Conservation (phyloP, 2,329 filamentous ascomycete species). For the Fusarium avenaceum region DNA sequence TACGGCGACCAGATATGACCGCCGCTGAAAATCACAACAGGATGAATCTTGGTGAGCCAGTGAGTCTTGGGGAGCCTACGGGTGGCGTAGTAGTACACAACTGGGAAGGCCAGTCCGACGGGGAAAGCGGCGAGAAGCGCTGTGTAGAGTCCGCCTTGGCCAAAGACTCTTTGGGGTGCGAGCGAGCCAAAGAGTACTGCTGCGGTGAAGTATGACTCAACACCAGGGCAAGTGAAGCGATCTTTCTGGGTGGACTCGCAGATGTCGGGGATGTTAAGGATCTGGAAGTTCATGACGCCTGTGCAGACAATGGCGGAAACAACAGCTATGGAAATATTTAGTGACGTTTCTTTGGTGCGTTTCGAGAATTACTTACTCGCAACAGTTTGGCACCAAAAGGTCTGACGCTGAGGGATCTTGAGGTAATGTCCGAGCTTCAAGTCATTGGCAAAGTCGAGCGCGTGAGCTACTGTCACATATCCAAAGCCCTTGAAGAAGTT, state of each 20-base stretch:
- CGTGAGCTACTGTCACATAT: constrained; percentile 56
- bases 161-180: constrained; percentile 55
- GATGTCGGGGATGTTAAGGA: constrained; percentile 53
- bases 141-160: constrained; percentile 54
- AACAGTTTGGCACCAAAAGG: constrained; percentile 53
- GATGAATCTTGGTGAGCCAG: constrained; percentile 58
- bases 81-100: constrained; percentile 56
- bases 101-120: constrained; percentile 54
- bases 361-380: constrained; percentile 38
- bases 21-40: constrained; percentile 60
- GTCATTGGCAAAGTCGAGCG: constrained; percentile 55
- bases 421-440: constrained; percentile 60
- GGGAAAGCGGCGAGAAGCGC: constrained; percentile 58
- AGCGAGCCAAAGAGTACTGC: constrained; percentile 59
- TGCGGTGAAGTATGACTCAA: constrained; percentile 58
- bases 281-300: constrained; percentile 57
- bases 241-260: constrained; percentile 55
- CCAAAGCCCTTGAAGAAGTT: constrained; percentile 63
- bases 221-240: constrained; percentile 55
- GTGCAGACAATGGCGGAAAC: constrained; percentile 54
- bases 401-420: constrained; percentile 58
- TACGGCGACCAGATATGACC: constrained; percentile 59
- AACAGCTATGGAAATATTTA: constrained; percentile 33
- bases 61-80: constrained; percentile 52
- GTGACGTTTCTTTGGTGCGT: no score